Conservation (phyloP, 2,329 filamentous ascomycete species). For the Malbranchea zuffiana region DNA sequence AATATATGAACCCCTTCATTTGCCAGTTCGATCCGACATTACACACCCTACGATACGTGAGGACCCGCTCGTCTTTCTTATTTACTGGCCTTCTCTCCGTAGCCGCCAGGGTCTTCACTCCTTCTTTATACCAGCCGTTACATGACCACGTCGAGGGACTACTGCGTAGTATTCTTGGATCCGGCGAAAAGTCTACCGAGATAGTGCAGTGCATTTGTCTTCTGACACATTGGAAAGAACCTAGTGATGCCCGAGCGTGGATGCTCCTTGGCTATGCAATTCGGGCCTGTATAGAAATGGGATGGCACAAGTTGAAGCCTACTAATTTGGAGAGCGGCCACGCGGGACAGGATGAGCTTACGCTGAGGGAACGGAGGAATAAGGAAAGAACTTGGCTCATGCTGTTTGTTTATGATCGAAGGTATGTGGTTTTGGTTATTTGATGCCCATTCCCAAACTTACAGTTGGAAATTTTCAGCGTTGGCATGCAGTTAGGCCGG, state of each 20-base stretch:
- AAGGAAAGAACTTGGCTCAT: constrained; percentile 31
- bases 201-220: constrained; percentile 29
- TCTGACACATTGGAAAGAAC: constrained; percentile 36
- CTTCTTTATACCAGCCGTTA: constrained; percentile 22
- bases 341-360: constrained; percentile 9
- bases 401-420: constrained; percentile 33
- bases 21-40: constrained; percentile 31
- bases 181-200: constrained; percentile 30
- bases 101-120: constrained; percentile 30
- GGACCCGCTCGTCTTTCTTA: constrained; percentile 29
- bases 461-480: constrained; percentile 19
- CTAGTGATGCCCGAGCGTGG: constrained; percentile 33
- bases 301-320: constrained; percentile 16
- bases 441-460: constrained; percentile 1
- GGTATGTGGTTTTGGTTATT: constrained; percentile 19
- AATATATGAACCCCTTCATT: constrained; percentile 33
- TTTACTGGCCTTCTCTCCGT: constrained; percentile 27
- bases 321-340: constrained; percentile 11
- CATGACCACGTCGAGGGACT: constrained; percentile 25
- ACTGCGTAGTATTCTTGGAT: constrained; percentile 20
- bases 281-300: constrained; percentile 32
- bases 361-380: constrained; percentile 24
- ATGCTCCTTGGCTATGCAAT: constrained; percentile 33
- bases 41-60: constrained; percentile 31
- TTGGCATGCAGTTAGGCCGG: constrained; percentile 34